A percentile compares a stretch with the other conserved stretches of the same genome.
Evolutionary conservation across 2,329 filamentous ascomycete species (phyloP).

Genomic region (Fusarium buxicola): DNA sequence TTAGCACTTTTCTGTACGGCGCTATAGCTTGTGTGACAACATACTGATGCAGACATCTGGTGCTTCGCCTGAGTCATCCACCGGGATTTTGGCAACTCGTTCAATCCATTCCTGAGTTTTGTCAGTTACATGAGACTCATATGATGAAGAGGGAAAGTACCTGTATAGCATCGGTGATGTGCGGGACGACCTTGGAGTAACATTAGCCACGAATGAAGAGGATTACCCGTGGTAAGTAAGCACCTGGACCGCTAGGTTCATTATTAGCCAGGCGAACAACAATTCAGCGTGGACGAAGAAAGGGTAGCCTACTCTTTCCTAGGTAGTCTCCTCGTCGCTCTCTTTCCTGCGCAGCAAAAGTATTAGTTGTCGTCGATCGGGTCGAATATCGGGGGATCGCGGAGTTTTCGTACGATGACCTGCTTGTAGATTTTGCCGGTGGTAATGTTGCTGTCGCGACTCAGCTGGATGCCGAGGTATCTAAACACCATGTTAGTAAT

Average conservation of each 20-base stretch:
- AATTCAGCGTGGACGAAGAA: neutral
- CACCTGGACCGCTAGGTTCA: conserved; percentile 25
- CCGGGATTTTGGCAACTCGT: conserved; percentile 84
- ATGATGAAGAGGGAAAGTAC: neutral
- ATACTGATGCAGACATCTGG: conserved; percentile 94
- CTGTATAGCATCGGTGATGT: conserved; percentile 85
- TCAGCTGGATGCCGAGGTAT: conserved; percentile 85
- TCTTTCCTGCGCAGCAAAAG: conserved; percentile 59
- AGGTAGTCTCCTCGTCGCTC: conserved; percentile 67
- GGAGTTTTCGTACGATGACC: conserved; percentile 73
- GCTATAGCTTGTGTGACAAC: conserved; percentile 37
- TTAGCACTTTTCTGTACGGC: conserved; percentile 5
- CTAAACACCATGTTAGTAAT: neutral
- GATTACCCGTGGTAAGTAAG: neutral
- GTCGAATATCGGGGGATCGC: neutral
- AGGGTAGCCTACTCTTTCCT: conserved; percentile 28
- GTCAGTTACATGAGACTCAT: neutral
- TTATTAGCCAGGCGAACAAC: conserved; percentile 6
- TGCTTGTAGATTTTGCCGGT: conserved; percentile 95
- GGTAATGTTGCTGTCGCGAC: conserved; percentile 93
- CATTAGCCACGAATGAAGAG: conserved; percentile 3
- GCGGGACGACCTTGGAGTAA: conserved; percentile 70
- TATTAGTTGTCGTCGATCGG: neutral
- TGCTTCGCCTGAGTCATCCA: conserved; percentile 83
- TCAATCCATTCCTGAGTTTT: conserved; percentile 83